Evolutionary conservation across 225 moss, liverwort and hornwort genomes (phyloP).

Genomic region (Takakia lepidozioides): DNA sequence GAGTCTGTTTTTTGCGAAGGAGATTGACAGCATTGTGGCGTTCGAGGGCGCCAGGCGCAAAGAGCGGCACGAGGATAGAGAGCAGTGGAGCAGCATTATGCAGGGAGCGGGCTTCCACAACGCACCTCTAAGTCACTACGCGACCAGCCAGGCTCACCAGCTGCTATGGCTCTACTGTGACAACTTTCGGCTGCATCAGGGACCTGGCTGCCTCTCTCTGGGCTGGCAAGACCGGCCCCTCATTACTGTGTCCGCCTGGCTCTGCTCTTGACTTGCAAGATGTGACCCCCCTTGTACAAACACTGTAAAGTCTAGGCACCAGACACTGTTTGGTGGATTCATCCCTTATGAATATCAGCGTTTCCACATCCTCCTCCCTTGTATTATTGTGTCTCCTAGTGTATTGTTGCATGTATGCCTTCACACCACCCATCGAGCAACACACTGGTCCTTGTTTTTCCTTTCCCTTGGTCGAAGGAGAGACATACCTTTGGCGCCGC

Average conservation of each 20-base stretch:
- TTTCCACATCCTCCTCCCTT: too few relatives aligned
- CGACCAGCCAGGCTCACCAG: conserved; percentile 63
- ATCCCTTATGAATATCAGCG: too few relatives aligned
- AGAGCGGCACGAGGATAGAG: conserved; percentile 45
- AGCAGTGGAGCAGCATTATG: conserved; percentile 41
- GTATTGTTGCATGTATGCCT: too few relatives aligned
- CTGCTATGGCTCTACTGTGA: conserved; percentile 66
- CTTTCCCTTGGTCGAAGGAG: too few relatives aligned
- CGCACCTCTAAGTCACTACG: conserved; percentile 57
- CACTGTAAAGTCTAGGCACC: too few relatives aligned
- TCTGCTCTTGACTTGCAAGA: conserved; percentile 23
- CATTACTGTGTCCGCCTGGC: conserved; percentile 62
- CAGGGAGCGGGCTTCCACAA: conserved; percentile 20
- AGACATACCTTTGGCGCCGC: too few relatives aligned
- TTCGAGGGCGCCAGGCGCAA: conserved; percentile 34
- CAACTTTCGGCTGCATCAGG: conserved; percentile 46
- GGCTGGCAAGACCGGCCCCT: conserved; percentile 64
- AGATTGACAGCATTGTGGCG: conserved; percentile 60
- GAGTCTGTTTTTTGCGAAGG: conserved; percentile 43
- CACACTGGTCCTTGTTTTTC: too few relatives aligned
- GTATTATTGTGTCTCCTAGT: too few relatives aligned
- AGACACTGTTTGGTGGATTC: too few relatives aligned
- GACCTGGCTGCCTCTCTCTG: conserved; percentile 28
- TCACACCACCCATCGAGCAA: too few relatives aligned
- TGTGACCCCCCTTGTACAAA: too few relatives aligned